Evolutionary conservation across 2,329 filamentous ascomycete species (phyloP), one percentile per base, ranked within the genome.

Genomic region (Cladosporium colombiae): DNA sequence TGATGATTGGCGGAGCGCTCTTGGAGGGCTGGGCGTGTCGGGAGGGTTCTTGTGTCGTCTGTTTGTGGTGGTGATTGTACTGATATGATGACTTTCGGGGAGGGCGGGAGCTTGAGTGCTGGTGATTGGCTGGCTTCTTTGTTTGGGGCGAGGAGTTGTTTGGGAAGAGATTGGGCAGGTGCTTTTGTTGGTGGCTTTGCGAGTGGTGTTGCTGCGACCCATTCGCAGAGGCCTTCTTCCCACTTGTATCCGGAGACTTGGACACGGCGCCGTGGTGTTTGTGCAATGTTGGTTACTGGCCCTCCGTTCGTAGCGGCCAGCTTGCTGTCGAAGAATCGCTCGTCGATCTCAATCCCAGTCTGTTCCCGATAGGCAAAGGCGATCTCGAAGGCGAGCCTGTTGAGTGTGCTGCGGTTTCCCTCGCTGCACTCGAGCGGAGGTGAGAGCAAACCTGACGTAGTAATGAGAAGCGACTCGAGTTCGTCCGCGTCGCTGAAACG

Each of bases 171-270:
- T 6, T 31, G 27, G 21, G 1, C 1, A 16, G 1, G 2, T 1
- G n/a, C 27, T 21, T 33, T 18, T 23, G 52, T 29, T 29, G n/a
- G 27, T 18, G 52, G 16, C 31, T 57, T 57, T 13, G 44, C 61
- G 13, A 68, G 76, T 0, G 80, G 80, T 10, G 80, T 81, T 44
- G 74, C 77, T 0, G 74, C 72, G n/a, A 81, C 77, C 80, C 80
- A 82, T 67, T 82, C 80, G 27, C 78, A 78, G 40, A 82, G 77
- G 11, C 78, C 79, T 57, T 81, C 79, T 69, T 82, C 80, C 79
- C 79, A 81, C 25, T 75, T 72, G 62, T 78, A 79, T 3, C 75
- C 76, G 7, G 37, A 58, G 49, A 53, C 59, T 59, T 35, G 40
- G 21, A 16, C 68, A 25, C 59, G 62, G n/a, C 65, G 62, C 53